These are phyloP conservation scores for Ascochyta koolunga DNA, from an alignment of 2,329 filamentous ascomycete genomes.

Conservation along the genomic window DNA sequence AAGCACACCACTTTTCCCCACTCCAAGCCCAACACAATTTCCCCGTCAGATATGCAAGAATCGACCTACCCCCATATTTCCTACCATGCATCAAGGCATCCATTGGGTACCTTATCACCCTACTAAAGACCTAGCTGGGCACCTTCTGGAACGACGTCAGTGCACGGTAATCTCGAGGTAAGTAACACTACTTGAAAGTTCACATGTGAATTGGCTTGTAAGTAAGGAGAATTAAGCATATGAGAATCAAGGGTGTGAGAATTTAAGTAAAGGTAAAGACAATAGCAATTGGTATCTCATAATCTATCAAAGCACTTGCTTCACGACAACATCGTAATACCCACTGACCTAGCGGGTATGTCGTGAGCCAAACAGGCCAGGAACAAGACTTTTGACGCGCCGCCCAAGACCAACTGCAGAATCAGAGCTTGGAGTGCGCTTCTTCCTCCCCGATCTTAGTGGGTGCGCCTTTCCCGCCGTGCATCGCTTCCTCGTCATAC, in stretches of 20 bases:
- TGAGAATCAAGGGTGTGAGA: too few relatives aligned
- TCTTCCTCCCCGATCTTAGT: slow-evolving; percentile 14
- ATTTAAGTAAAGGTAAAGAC: background rate
- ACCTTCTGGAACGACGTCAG: background rate
- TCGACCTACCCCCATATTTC: background rate
- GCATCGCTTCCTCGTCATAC: slow-evolving; percentile 38
- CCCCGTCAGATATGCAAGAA: background rate
- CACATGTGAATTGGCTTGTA: too few relatives aligned
- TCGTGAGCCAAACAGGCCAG: slow-evolving; percentile 1
- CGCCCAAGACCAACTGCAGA: background rate
- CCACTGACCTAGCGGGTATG: background rate
- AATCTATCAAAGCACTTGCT: background rate
- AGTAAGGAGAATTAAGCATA: background rate
- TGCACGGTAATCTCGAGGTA: background rate
- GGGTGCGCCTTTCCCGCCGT: slow-evolving; percentile 21
- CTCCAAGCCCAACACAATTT: too few relatives aligned
- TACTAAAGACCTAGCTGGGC: background rate
- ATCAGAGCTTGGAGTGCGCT: background rate
- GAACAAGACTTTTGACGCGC: background rate
- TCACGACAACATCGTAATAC: slow-evolving; percentile 11
- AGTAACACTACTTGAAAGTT: background rate
- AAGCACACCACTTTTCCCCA: too few relatives aligned
- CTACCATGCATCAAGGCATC: background rate
- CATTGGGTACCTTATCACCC: background rate
- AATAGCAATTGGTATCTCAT: slow-evolving; percentile 9